Base-by-base conservation (phyloP, 768 basidiomycete species). In the Coprinopsis marcescibilis region DNA sequence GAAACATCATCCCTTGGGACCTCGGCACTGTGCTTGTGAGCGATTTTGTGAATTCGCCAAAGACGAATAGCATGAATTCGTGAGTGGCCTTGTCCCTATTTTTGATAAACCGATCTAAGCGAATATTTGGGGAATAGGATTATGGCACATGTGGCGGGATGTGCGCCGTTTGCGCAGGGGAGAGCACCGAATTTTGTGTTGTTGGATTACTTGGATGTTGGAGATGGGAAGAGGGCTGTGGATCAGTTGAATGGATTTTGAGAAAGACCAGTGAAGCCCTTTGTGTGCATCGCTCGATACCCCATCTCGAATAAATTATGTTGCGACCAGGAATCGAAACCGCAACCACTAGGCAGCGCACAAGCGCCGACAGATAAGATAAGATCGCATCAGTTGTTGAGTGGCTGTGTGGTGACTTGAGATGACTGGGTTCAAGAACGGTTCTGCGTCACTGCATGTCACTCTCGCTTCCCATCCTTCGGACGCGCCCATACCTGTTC, bases 151-250 rank as follows among this genome's bases (percentile, higher is more conserved):
- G 68, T 70, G 0, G 63, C 66, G 25, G 67, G 71, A 2, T 76
- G 76, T 48, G 61, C 63, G 2, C 61, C 62, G 1, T 62, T 75
- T 38, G 61, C 67, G 2, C 64, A 61, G 10, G 67, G 67, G 4
- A 58, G 64, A 5, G 61, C 64, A 3, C 73, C 75, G 2, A 75
- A 69, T 57, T 76, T 74, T 48, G 66, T 77, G 13, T 62, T 77
- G 45, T 58, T 76, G 47, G 75, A 76, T 56, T 77, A 62, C 48
- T 68, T 76, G 26, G 63, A 75, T 53, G 42, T 69, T 21, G 75
- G 75, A 6, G 46, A 71, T 39, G 69, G 67, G 2, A 55, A 65
- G 45, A 52, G 57, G 24, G 67, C 69, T 0, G 73, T 69, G 4
- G 60, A 69, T 43, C 55, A 54, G 50, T 55, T 77, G 46, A 75